Percentiles rank a stretch among this genome's conserved stretches.
phyloP scores from a whole-genome alignment of 371 early-diverging fungal species.

The Syncephalastrum monosporum region DNA sequence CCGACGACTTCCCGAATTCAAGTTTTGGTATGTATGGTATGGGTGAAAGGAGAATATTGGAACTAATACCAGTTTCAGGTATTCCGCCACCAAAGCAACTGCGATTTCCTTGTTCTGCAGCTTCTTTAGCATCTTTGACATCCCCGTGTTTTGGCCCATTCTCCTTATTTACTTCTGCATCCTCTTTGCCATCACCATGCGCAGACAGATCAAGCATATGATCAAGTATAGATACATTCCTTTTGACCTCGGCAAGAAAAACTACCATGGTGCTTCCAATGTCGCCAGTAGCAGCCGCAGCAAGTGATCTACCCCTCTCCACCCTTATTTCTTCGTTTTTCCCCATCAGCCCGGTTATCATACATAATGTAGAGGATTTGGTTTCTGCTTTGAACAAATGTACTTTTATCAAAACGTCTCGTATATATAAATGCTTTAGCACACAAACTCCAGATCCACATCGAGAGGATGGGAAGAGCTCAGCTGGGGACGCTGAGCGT shows the following conservation, averaged over 20 bases:
- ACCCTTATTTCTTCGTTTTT: neutral
- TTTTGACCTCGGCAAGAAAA: slow-evolving; percentile 95
- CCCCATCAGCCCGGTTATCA: neutral
- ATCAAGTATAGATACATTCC: slow-evolving; percentile 98
- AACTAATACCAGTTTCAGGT: slow-evolving; percentile 48
- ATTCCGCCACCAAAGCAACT: slow-evolving; percentile 78
- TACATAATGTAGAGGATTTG: too few relatives aligned
- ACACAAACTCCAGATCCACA: slow-evolving; percentile 62
- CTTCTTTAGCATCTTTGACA: slow-evolving; percentile 86
- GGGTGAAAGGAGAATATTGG: neutral
- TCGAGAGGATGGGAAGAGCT: slow-evolving; percentile 78
- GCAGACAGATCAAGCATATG: slow-evolving; percentile 97
- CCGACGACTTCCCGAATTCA: slow-evolving; percentile 98
- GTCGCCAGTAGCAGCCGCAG: slow-evolving; percentile 24
- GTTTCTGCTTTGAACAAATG: too few relatives aligned
- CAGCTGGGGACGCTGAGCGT: slow-evolving; percentile 83
- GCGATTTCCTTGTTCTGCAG: slow-evolving; percentile 82
- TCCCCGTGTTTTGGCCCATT: slow-evolving; percentile 98
- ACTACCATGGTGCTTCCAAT: slow-evolving; percentile 38
- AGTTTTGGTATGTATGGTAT: slow-evolving; percentile 84
- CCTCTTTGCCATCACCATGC: slow-evolving; percentile 93
- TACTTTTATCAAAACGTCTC: too few relatives aligned
- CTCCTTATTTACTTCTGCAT: slow-evolving; percentile 93
- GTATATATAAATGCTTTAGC: slow-evolving; percentile 17
- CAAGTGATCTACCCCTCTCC: slow-evolving; percentile 3